Base-by-base conservation (phyloP, 2,329 filamentous ascomycete genomes). In the Fusarium sp. region DNA sequence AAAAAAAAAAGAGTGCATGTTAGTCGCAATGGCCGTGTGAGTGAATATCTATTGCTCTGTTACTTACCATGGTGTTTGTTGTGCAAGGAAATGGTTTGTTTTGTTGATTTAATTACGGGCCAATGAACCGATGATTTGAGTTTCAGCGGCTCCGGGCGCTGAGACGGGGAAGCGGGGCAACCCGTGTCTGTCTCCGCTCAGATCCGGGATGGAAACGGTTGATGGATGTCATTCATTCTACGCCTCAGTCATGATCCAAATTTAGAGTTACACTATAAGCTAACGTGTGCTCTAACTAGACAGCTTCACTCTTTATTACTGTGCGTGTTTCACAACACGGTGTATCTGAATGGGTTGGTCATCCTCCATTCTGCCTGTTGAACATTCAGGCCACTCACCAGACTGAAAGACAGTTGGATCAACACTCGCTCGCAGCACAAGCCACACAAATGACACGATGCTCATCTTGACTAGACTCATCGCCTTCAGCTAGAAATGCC, bases 91-190 rank as follows among this genome's bases (percentile, higher is more conserved):
- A 55, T 57, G 41, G 20, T 30, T 74, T 63, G 59, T 67, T 73
- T 63, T 74, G 66, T 72, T 72, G 55, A 62, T 51, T 62, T 20
- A 35, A 53, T 28, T 47, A 42, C 30, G 60, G 32, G 58, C 72
- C 67, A 69, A 66, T 54, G 36, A 45, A 67, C 30, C 47, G 24
- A 36, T 28, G 58, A 47, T 58, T 71, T 51, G 62, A 74, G 61
- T 67, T 74, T 63, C 66, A 64, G 59, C 63, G 71, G 71, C 71
- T 66, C 59, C 55, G 67, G 59, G 54, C 50, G 38, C 59, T 72
- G 58, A 47, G 48, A 72, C 50, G 67, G 71, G 63, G 63, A 58
- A 69, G 71, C 63, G 71, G 71, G 71, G 71, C 71, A 69, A 35
- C 30, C 71, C 51, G 67, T 66, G 45, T 38, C 56, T 63, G 70